Conservation (phyloP, 73 alveolate species). For the Loxodes magnus region DNA sequence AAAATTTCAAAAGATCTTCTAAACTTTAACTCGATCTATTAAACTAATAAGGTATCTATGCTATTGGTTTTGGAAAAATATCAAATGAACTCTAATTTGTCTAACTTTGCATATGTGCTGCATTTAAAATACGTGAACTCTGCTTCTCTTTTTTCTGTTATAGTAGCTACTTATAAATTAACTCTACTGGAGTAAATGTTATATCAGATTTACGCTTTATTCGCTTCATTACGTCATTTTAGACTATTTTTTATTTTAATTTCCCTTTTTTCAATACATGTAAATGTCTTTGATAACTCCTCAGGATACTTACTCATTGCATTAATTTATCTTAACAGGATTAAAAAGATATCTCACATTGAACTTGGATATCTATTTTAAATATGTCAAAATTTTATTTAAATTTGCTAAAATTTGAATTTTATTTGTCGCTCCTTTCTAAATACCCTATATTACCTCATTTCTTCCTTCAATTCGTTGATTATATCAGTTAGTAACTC, state of each 20-base stretch:
- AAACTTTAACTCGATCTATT: too few species aligned
- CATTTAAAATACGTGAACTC: neutral
- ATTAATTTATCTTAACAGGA: conserved; percentile 25
- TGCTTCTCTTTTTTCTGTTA: neutral
- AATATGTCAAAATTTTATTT: conserved; percentile 27
- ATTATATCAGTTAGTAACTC: conserved; percentile 41
- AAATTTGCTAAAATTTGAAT: conserved; percentile 25
- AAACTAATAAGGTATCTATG: too few species aligned
- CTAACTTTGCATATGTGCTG: neutral
- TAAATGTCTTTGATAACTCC: conserved; percentile 52
- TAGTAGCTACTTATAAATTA: neutral
- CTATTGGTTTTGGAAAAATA: too few species aligned
- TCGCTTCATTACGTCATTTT: conserved; percentile 15
- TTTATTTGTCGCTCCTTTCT: conserved; percentile 37
- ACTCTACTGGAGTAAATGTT: neutral
- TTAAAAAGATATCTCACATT: conserved; percentile 45
- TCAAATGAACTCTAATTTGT: too few species aligned
- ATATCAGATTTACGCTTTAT: neutral
- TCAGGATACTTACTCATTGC: conserved; percentile 44
- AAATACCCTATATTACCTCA: conserved; percentile 40
- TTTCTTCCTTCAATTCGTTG: conserved; percentile 20
- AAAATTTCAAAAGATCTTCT: too few species aligned
- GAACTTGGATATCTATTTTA: conserved; percentile 35
- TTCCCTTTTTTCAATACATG: conserved; percentile 33
- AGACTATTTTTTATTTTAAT: neutral